A percentile compares a stretch with the other conserved stretches of the same genome.
Evolutionary conservation across 768 basidiomycete genomes (phyloP).

Genomic region (Clitopilus passeckerianus): DNA sequence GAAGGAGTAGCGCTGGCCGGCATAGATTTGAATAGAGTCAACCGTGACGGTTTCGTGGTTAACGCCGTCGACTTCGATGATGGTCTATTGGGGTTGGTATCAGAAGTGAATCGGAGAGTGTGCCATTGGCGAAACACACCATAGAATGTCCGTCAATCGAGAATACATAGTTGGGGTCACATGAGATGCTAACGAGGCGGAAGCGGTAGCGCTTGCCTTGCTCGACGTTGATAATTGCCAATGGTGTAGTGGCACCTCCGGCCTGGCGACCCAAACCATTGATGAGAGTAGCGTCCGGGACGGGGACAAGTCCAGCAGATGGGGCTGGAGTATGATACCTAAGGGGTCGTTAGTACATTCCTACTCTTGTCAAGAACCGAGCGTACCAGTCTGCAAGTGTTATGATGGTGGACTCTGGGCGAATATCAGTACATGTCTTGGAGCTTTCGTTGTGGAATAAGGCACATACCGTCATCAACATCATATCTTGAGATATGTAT

Average conservation of each 20-base stretch:
- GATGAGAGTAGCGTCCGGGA: conserved; percentile 26
- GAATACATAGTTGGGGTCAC: conserved; percentile 33
- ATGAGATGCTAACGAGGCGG: conserved; percentile 39
- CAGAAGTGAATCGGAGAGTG: neutral
- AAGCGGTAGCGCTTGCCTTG: conserved; percentile 40
- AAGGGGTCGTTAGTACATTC: conserved; percentile 1
- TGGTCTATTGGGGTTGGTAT: conserved; percentile 5
- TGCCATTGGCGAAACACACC: conserved; percentile 12
- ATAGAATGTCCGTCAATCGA: conserved; percentile 27
- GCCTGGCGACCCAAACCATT: conserved; percentile 36
- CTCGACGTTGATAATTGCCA: conserved; percentile 31
- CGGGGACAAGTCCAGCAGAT: conserved; percentile 13
- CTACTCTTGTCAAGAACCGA: neutral
- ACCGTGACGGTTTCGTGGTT: conserved; percentile 20
- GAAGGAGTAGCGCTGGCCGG: conserved; percentile 37
- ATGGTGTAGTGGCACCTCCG: conserved; percentile 23
- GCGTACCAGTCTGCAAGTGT: conserved; percentile 16
- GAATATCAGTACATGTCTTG: neutral
- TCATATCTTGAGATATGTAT: conserved; percentile 19
- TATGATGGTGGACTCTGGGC: conserved; percentile 22
- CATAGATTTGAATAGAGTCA: conserved; percentile 31
- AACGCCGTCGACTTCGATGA: conserved; percentile 34
- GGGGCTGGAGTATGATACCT: conserved; percentile 11
- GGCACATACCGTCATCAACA: conserved; percentile 3
- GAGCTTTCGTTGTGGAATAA: conserved; percentile 13